Percentiles rank a stretch among this genome's conserved stretches.
Evolutionary conservation across 2,329 filamentous ascomycete species (phyloP).

Genomic region (Epichloe typhina): DNA sequence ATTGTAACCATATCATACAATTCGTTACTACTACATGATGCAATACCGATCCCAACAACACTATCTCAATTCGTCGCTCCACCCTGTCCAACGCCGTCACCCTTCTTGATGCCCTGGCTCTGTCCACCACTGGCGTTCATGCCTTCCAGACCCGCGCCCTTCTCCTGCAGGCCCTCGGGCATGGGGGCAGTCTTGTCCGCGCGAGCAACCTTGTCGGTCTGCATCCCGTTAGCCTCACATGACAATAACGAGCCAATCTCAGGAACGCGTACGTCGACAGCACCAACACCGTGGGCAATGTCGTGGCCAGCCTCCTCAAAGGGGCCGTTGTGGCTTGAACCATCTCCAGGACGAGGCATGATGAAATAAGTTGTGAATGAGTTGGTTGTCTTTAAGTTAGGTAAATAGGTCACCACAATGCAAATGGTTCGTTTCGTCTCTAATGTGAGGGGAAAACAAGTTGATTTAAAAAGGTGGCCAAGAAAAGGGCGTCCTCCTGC

Average conservation of each 20-base stretch:
- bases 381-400: too few species aligned
- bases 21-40: background rate
- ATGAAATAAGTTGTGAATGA: slow-evolving; percentile 9
- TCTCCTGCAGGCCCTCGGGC: slow-evolving; percentile 29
- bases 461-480: too few species aligned
- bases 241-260: too few species aligned
- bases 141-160: slow-evolving; percentile 28
- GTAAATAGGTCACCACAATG: too few species aligned
- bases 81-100: slow-evolving; percentile 29
- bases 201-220: slow-evolving; percentile 26
- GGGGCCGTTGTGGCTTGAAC: slow-evolving; percentile 32
- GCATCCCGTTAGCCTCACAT: background rate
- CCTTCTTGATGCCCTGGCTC: slow-evolving; percentile 28
- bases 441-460: too few species aligned
- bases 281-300: slow-evolving; percentile 31
- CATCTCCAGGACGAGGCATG: slow-evolving; percentile 39
- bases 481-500: too few species aligned
- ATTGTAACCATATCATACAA: background rate
- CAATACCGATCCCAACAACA: background rate
- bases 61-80: slow-evolving; percentile 6
- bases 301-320: slow-evolving; percentile 25
- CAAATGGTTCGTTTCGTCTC: too few species aligned
- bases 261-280: slow-evolving; percentile 20
- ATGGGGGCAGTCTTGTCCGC: slow-evolving; percentile 36
- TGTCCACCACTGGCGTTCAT: slow-evolving; percentile 29